Percentiles rank a stretch among this genome's conserved stretches.
phyloP scores from a whole-genome alignment of 2,329 filamentous ascomycete species.

The Ilyonectria destructans region DNA sequence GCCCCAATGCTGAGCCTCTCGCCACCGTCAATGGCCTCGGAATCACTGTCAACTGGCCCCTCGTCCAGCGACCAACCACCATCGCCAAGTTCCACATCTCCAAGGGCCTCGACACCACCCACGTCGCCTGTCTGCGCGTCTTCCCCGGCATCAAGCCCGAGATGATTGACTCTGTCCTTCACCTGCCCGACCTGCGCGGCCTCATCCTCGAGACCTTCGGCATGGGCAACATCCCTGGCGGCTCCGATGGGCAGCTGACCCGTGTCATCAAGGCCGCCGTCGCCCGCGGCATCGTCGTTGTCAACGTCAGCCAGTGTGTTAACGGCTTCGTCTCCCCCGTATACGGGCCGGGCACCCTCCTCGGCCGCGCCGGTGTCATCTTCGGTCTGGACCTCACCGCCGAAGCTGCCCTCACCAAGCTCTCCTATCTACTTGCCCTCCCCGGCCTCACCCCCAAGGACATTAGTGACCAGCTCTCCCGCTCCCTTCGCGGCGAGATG shows the following conservation, averaged over 20 bases:
- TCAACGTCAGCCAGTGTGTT: constrained; percentile 93
- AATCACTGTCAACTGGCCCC: constrained; percentile 85
- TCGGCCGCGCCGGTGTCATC: constrained; percentile 88
- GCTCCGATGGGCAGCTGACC: constrained; percentile 84
- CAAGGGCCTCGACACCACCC: constrained; percentile 85
- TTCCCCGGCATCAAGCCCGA: constrained; percentile 95
- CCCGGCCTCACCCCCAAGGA: constrained; percentile 76
- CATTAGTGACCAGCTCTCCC: constrained; percentile 80
- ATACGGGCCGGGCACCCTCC: constrained; percentile 83
- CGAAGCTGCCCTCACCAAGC: constrained; percentile 91
- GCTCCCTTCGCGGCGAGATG: constrained; percentile 87
- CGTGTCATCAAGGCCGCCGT: constrained; percentile 85
- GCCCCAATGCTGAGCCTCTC: constrained; percentile 88
- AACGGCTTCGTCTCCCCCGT: constrained; percentile 83
- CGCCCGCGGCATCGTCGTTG: constrained; percentile 85
- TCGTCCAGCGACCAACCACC: constrained; percentile 81
- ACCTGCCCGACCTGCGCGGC: constrained; percentile 82
- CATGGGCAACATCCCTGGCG: constrained; percentile 91
- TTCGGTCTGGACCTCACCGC: constrained; percentile 92
- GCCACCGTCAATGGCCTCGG: constrained; percentile 86
- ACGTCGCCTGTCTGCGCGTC: constrained; percentile 90
- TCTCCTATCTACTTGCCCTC: constrained; percentile 85
- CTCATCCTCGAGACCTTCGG: constrained; percentile 94
- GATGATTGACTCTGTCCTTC: constrained; percentile 90
- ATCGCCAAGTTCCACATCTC: constrained; percentile 84